Evolutionary conservation across 2,329 filamentous ascomycete species (phyloP).

Genomic region (Ophiocordyceps camponoti-leonardi): DNA sequence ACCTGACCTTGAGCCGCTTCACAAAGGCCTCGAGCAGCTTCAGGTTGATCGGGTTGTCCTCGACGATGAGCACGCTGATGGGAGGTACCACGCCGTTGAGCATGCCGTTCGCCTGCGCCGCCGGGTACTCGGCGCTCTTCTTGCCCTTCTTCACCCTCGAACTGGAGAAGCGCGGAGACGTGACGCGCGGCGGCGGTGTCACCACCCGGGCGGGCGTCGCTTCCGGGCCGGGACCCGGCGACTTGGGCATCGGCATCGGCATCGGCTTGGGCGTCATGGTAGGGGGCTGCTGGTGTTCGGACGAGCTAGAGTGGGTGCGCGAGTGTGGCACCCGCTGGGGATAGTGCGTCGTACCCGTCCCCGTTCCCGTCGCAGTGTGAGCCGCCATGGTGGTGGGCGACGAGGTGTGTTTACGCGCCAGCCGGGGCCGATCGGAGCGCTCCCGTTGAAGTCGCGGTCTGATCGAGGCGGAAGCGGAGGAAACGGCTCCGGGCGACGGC

Average conservation of each 20-base stretch:
- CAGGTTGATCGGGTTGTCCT: conserved; percentile 97
- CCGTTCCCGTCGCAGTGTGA: conserved; percentile 15
- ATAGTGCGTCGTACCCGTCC: conserved; percentile 15
- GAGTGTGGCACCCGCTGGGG: conserved; percentile 27
- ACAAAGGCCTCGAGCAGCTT: conserved; percentile 89
- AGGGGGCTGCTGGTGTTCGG: conserved; percentile 30
- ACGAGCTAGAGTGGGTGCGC: conserved; percentile 41
- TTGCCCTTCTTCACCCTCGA: conserved; percentile 32
- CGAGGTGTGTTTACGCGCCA: conserved; percentile 57
- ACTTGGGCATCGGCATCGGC: conserved; percentile 29
- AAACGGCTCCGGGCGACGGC: conserved; percentile 64
- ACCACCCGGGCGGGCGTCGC: conserved; percentile 24
- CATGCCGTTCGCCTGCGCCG: conserved; percentile 33
- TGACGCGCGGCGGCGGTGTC: conserved; percentile 30
- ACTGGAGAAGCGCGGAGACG: conserved; percentile 30
- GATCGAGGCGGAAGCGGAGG: conserved; percentile 30
- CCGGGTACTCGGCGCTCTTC: conserved; percentile 27
- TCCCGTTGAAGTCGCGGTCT: conserved; percentile 36
- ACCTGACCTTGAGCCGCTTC: conserved; percentile 86
- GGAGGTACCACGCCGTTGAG: conserved; percentile 76
- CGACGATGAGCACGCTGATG: conserved; percentile 93
- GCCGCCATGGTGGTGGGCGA: conserved; percentile 48
- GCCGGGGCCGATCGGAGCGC: conserved; percentile 40
- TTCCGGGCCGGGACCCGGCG: conserved; percentile 38
- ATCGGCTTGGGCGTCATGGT: conserved; percentile 27